phyloP scores from a whole-genome alignment of 164 flowering plant genomes.

The Magnolia officinalis region DNA sequence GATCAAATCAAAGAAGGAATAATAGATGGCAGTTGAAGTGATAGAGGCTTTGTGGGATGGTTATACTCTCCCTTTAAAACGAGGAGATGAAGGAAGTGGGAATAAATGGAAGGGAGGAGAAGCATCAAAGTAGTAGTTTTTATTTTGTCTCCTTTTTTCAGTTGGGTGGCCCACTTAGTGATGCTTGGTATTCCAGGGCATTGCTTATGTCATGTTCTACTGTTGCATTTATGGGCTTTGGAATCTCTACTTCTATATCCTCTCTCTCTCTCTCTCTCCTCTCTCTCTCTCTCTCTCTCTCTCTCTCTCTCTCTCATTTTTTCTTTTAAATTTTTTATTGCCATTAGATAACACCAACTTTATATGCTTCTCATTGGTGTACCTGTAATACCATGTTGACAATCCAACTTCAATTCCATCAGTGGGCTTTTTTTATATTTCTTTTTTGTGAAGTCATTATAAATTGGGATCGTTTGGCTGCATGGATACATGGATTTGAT shows the following conservation, averaged over 20 bases:
- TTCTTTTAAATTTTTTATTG: neutral
- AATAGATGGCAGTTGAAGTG: conserved; percentile 5
- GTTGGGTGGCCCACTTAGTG: conserved; percentile 27
- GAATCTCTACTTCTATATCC: conserved; percentile 39
- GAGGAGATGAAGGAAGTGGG: conserved; percentile 5
- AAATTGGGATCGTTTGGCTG: neutral
- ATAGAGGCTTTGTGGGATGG: conserved; percentile 11
- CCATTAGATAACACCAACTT: conserved; percentile 21
- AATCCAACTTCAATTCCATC: conserved; percentile 10
- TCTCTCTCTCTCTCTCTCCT: conserved; percentile 7
- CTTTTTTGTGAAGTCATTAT: neutral
- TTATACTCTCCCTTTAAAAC: conserved; percentile 11
- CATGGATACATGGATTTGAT: neutral
- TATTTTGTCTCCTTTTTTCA: conserved; percentile 11
- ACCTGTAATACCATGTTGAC: conserved; percentile 22
- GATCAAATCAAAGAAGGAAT: neutral
- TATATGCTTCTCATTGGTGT: conserved; percentile 27
- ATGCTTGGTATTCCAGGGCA: conserved; percentile 40
- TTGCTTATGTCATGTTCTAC: conserved; percentile 35
- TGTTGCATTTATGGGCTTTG: conserved; percentile 28
- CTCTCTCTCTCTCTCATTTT: neutral
- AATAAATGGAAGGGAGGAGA: conserved; percentile 15
- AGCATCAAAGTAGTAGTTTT: conserved; percentile 11
- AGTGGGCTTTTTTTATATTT: neutral
- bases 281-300: conserved; percentile 7